These are phyloP conservation scores for Aureobasidium sp. DNA, from an alignment of 2,329 filamentous ascomycete genomes.

Conservation along the genomic window DNA sequence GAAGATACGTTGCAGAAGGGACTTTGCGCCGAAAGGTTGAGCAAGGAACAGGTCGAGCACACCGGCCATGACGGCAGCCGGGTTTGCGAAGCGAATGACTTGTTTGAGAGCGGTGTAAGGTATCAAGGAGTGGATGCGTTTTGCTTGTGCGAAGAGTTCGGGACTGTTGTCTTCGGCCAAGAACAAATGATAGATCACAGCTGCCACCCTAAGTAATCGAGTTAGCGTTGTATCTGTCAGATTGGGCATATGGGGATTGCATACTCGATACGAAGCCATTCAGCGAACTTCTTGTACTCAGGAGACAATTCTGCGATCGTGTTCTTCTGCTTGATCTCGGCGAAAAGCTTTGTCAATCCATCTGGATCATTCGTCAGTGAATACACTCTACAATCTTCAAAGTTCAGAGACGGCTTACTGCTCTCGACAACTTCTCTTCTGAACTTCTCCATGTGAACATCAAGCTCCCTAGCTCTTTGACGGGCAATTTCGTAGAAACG, in stretches of 20 bases:
- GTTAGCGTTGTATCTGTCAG: not conserved
- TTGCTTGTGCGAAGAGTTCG: slow-evolving; percentile 88
- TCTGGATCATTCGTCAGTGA: slow-evolving; percentile 38
- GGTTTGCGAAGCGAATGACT: slow-evolving; percentile 92
- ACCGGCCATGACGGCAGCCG: slow-evolving; percentile 92
- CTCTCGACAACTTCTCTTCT: slow-evolving; percentile 58
- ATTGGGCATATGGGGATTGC: slow-evolving; percentile 14
- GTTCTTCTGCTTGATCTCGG: slow-evolving; percentile 84
- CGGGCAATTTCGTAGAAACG: slow-evolving; percentile 93
- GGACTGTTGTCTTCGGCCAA: slow-evolving; percentile 97
- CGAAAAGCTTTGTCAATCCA: slow-evolving; percentile 84
- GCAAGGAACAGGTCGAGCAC: slow-evolving; percentile 92
- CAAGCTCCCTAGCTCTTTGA: slow-evolving; percentile 80
- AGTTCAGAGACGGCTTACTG: slow-evolving; percentile 45
- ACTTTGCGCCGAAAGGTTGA: slow-evolving; percentile 85
- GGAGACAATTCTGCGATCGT: slow-evolving; percentile 82
- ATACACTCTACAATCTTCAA: not conserved
- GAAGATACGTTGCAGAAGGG: slow-evolving; percentile 89
- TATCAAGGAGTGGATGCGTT: slow-evolving; percentile 87
- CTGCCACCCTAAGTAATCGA: slow-evolving; percentile 54
- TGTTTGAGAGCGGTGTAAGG: slow-evolving; percentile 94
- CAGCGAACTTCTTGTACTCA: slow-evolving; percentile 95
- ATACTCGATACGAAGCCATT: slow-evolving; percentile 89
- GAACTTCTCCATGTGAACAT: slow-evolving; percentile 93
- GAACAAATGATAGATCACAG: slow-evolving; percentile 94